Conservation (phyloP, 2,329 filamentous ascomycete species). For the Aspergillus fumigatus region DNA sequence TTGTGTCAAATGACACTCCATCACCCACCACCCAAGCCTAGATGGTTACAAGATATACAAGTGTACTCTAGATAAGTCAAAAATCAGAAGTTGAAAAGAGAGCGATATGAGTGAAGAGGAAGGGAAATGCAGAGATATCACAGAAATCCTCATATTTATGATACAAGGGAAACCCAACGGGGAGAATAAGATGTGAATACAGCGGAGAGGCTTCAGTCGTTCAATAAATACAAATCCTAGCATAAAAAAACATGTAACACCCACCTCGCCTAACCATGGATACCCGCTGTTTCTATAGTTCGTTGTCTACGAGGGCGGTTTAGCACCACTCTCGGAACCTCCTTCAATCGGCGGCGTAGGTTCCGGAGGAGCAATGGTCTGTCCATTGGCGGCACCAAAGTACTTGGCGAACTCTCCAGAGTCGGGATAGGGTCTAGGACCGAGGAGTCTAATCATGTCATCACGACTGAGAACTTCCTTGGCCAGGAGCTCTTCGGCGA, state of each 20-base stretch:
- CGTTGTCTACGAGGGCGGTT: conserved; percentile 11
- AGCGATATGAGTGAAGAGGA: conserved; percentile 3
- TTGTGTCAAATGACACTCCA: background rate
- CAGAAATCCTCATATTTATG: conserved; percentile 24
- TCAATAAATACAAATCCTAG: conserved; percentile 25
- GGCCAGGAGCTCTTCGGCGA: conserved; percentile 85
- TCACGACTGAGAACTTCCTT: conserved; percentile 92
- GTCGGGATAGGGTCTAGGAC: conserved; percentile 78
- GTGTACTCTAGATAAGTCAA: conserved; percentile 8
- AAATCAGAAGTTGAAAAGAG: background rate
- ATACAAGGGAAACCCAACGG: conserved; percentile 11
- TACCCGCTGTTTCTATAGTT: background rate
- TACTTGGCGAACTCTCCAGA: conserved; percentile 90
- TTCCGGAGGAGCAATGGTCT: conserved; percentile 52
- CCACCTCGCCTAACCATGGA: background rate
- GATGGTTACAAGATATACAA: conserved; percentile 21
- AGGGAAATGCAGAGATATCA: conserved; percentile 7
- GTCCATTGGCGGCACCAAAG: conserved; percentile 58
- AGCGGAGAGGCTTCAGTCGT: conserved; percentile 24
- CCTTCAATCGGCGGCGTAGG: conserved; percentile 33
- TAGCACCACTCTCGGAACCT: conserved; percentile 31
- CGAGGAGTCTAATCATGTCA: conserved; percentile 85
- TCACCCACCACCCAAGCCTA: background rate
- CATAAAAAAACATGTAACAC: background rate
- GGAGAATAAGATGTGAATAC: conserved; percentile 18